phyloP scores from a whole-genome alignment of 148 eudicot species.

The Fagopyrum tataricum region DNA sequence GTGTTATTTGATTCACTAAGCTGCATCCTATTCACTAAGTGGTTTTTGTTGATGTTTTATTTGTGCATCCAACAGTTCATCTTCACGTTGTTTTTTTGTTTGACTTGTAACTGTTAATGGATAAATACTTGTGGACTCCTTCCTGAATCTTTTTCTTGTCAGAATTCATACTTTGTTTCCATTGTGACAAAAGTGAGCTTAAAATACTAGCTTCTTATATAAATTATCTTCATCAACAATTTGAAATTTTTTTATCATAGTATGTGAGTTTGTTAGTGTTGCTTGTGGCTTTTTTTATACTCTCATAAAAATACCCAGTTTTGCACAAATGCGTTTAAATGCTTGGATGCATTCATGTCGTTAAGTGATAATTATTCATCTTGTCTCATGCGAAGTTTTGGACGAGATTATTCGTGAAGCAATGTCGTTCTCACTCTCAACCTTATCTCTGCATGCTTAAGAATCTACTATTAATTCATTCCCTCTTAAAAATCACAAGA shows the following conservation, averaged over 20 bases:
- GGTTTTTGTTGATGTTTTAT: no score
- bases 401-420: constrained; percentile 83
- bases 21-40: background rate
- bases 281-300: background rate
- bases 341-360: no score
- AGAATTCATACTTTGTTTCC: background rate
- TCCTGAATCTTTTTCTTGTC: background rate
- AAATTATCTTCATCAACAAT: background rate
- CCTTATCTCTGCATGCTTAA: constrained; percentile 61
- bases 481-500: constrained; percentile 41
- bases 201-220: background rate
- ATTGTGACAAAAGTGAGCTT: background rate
- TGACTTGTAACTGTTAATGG: background rate
- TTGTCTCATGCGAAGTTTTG: constrained; percentile 37
- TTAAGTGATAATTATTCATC: no score
- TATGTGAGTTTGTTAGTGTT: background rate
- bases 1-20: no score
- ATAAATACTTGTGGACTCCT: background rate
- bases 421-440: constrained; percentile 50
- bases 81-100: background rate
- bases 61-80: background rate
- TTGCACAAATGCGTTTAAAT: no score
- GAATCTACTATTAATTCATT: constrained; percentile 67
- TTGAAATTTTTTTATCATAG: background rate
- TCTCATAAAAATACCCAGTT: background rate